phyloP scores from a whole-genome alignment of 2,329 filamentous ascomycete genomes.

The Pyricularia grisea region DNA sequence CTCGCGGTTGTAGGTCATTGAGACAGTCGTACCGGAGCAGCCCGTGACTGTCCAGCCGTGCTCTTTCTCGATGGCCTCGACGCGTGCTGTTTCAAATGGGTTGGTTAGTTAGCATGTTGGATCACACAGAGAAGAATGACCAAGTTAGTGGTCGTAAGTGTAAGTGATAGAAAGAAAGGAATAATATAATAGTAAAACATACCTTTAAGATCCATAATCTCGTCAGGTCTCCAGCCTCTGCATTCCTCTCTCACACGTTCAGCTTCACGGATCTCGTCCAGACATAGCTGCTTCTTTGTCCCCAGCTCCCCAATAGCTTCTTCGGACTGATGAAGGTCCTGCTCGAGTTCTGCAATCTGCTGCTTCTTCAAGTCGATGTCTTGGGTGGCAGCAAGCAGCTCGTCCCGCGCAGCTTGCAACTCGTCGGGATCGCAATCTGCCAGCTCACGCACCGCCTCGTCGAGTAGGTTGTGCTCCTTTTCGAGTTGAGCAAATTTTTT shows the following conservation, averaged over 20 bases:
- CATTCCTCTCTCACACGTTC: slow-evolving; percentile 81
- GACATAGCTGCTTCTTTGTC: slow-evolving; percentile 58
- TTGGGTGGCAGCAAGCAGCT: slow-evolving; percentile 53
- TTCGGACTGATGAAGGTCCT: slow-evolving; percentile 59
- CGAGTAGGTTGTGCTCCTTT: slow-evolving; percentile 56
- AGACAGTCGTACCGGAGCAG: slow-evolving; percentile 51
- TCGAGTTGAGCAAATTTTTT: slow-evolving; percentile 53
- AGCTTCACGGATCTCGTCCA: slow-evolving; percentile 69
- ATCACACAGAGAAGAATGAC: not conserved
- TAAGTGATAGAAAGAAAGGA: not conserved
- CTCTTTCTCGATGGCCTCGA: slow-evolving; percentile 54
- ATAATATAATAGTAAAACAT: slow-evolving; percentile 20
- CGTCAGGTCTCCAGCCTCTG: slow-evolving; percentile 76
- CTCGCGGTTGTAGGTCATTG: slow-evolving; percentile 63
- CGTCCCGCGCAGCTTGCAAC: slow-evolving; percentile 61
- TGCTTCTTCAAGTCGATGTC: slow-evolving; percentile 62
- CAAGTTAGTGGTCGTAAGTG: not conserved
- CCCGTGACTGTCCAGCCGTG: slow-evolving; percentile 66
- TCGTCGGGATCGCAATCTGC: slow-evolving; percentile 75
- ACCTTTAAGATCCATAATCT: slow-evolving; percentile 75
- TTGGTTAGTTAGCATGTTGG: not conserved
- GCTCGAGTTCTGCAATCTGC: slow-evolving; percentile 56
- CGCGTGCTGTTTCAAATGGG: slow-evolving; percentile 39
- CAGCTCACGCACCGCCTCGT: slow-evolving; percentile 63
- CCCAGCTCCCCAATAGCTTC: slow-evolving; percentile 50